Conservation (phyloP, 306 rosid genomes). For the Rosa lucieae region DNA sequence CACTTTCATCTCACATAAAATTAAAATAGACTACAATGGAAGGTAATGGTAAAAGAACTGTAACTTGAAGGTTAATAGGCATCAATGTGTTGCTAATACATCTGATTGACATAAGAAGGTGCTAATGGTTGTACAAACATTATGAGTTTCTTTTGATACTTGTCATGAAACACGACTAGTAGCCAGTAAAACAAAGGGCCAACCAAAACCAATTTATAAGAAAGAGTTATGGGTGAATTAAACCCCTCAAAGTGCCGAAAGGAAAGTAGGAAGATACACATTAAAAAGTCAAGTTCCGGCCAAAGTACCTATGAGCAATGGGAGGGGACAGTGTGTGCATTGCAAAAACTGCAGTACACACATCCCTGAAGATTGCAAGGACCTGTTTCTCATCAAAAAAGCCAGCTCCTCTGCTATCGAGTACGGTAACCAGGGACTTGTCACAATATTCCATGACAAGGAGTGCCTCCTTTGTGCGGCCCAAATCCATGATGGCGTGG, state of each 20-base stretch:
- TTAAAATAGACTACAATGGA: neutral
- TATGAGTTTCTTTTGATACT: neutral
- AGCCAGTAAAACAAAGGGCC: neutral
- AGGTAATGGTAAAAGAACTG: neutral
- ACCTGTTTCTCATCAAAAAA: constrained; percentile 87
- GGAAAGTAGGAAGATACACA: neutral
- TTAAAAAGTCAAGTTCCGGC: constrained; percentile 11
- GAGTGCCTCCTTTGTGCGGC: constrained; percentile 88
- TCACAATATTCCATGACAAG: constrained; percentile 97
- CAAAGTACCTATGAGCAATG: constrained; percentile 87
- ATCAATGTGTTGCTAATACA: neutral
- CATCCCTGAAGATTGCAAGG: constrained; percentile 83
- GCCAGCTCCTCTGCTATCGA: constrained; percentile 86
- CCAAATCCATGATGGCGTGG: constrained; percentile 81
- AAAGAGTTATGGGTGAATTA: neutral
- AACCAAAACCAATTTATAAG: neutral
- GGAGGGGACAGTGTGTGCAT: constrained; percentile 95
- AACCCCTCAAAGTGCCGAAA: neutral
- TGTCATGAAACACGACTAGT: neutral
- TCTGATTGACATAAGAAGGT: neutral
- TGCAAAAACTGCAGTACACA: constrained; percentile 85
- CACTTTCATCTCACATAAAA: neutral
- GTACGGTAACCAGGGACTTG: constrained; percentile 77
- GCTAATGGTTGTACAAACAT: neutral
- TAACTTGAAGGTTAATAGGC: neutral